Evolutionary conservation across 495 filamentous ascomycete species (phyloP).

Genomic region (Daldinia loculata): DNA sequence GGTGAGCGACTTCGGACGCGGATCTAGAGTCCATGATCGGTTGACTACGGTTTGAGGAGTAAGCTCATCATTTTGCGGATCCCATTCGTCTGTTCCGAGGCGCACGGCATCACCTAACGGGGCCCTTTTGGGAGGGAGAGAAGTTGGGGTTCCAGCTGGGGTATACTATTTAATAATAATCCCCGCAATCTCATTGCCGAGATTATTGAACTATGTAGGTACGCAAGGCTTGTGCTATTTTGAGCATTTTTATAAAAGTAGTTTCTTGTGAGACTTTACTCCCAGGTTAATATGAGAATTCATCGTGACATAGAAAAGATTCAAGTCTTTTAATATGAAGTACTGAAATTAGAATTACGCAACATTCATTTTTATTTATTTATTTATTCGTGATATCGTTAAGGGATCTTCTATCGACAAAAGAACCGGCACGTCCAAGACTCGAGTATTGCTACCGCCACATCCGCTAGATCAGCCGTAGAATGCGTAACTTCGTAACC

Average conservation of each 20-base stretch:
- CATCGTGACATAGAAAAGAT: too few relatives aligned
- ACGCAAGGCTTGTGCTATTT: neutral
- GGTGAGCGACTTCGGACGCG: conserved; percentile 38
- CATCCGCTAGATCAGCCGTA: conserved; percentile 19
- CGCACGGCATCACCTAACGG: conserved; percentile 6
- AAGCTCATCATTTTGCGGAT: conserved; percentile 27
- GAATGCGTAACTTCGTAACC: conserved; percentile 10
- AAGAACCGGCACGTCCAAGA: conserved; percentile 8
- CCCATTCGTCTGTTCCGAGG: conserved; percentile 7
- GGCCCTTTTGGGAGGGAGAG: neutral
- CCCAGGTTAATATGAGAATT: neutral
- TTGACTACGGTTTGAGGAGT: conserved; percentile 16
- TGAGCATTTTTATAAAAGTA: neutral
- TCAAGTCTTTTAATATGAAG: neutral
- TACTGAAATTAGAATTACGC: neutral
- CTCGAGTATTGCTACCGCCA: conserved; percentile 29
- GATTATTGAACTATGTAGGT: neutral
- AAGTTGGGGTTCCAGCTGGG: conserved; percentile 31
- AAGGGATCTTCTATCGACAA: conserved; percentile 21
- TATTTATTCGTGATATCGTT: conserved; percentile 17
- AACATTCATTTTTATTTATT: neutral
- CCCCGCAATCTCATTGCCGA: conserved; percentile 1
- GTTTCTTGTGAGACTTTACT: neutral
- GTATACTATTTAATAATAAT: conserved; percentile 19
- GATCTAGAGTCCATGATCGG: conserved; percentile 46